Evolutionary conservation across 2,329 filamentous ascomycete genomes (phyloP).

Genomic region (Colletotrichum euphorbiae): DNA sequence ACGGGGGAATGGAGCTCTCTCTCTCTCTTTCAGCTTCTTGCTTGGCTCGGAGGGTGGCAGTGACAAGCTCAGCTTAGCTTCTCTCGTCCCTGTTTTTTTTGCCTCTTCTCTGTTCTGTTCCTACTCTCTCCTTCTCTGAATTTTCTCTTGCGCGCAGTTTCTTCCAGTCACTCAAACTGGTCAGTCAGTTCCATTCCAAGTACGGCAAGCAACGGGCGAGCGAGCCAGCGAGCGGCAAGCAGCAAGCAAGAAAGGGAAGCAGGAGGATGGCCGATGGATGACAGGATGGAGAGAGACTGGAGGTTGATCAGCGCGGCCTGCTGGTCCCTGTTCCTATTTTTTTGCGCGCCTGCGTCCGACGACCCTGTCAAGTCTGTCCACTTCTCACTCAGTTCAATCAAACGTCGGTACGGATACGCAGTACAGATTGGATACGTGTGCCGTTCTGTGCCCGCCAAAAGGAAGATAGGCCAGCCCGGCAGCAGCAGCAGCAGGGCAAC

Average conservation of each 20-base stretch:
- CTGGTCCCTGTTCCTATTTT: slow-evolving; percentile 38
- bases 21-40: slow-evolving; percentile 17
- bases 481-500: slow-evolving; percentile 24
- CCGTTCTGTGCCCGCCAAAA: slow-evolving; percentile 24
- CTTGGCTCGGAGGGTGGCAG: slow-evolving; percentile 1
- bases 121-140: not conserved
- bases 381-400: slow-evolving; percentile 34
- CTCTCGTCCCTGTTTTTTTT: not conserved
- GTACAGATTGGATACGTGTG: slow-evolving; percentile 15
- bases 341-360: slow-evolving; percentile 27
- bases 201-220: slow-evolving; percentile 15
- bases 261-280: slow-evolving; percentile 33
- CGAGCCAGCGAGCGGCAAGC: not conserved
- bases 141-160: not conserved
- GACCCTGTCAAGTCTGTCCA: slow-evolving; percentile 34
- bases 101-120: not conserved
- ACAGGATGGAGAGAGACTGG: slow-evolving; percentile 20
- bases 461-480: slow-evolving; percentile 17
- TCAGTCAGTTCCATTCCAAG: slow-evolving; percentile 17
- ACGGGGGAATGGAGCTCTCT: slow-evolving; percentile 19
- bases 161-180: slow-evolving; percentile 10
- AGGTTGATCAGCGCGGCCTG: slow-evolving; percentile 30
- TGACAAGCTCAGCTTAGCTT: slow-evolving; percentile 11
- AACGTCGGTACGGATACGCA: slow-evolving; percentile 23
- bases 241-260: slow-evolving; percentile 27